Conservation (phyloP, 495 filamentous ascomycete genomes). For the Penicillium soppii region DNA sequence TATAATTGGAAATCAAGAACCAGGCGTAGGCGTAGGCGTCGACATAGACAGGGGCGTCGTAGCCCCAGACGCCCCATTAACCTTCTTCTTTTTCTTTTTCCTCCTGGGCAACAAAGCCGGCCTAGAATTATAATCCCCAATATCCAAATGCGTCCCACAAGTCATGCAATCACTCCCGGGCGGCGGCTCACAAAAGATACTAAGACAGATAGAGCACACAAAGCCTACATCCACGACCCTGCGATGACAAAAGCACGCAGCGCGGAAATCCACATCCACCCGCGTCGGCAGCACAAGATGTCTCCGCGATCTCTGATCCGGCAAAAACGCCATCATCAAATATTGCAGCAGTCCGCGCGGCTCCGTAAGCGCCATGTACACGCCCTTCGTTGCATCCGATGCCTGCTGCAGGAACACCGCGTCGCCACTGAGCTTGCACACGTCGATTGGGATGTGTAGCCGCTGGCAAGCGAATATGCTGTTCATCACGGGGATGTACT, state of each 20-base stretch:
- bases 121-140: constrained; percentile 70
- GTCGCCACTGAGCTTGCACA: constrained; percentile 79
- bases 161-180: constrained; percentile 76
- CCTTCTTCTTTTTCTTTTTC: constrained; percentile 71
- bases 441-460: constrained; percentile 82
- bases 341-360: constrained; percentile 79
- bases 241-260: constrained; percentile 95
- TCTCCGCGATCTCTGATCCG: constrained; percentile 65
- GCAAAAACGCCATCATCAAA: constrained; percentile 91
- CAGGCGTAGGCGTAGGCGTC: constrained; percentile 41
- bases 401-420: constrained; percentile 96
- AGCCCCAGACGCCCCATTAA: constrained; percentile 41
- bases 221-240: constrained; percentile 88
- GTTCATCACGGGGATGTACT: constrained; percentile 99
- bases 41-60: constrained; percentile 38
- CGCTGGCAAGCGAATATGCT: constrained; percentile 90
- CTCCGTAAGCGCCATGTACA: constrained; percentile 71
- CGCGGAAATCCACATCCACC: constrained; percentile 91
- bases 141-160: constrained; percentile 80
- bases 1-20: constrained; percentile 28
- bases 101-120: constrained; percentile 71
- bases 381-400: constrained; percentile 82
- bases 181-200: constrained; percentile 71
- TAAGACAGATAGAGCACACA: constrained; percentile 93
- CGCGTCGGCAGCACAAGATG: constrained; percentile 73